Conservation (phyloP, 2,329 filamentous ascomycete species). For the Colletotrichum brevisporum region DNA sequence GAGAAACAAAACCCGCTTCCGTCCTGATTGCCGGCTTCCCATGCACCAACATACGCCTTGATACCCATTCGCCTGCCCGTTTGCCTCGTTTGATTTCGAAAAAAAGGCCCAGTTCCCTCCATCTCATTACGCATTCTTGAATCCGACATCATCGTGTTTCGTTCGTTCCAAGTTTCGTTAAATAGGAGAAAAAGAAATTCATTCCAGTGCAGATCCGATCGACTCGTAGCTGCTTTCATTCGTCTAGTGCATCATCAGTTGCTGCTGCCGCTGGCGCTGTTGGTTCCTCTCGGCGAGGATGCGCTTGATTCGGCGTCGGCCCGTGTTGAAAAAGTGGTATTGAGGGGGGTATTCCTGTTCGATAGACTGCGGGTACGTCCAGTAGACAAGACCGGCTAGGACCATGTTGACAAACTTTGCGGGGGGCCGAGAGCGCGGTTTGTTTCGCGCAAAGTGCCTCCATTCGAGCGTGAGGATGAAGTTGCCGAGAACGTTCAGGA, state of each 20-base stretch:
- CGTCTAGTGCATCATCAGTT: conserved; percentile 33
- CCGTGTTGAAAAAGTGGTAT: conserved; percentile 38
- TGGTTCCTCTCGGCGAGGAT: conserved; percentile 37
- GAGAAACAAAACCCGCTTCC: conserved; percentile 1
- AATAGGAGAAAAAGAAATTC: not conserved
- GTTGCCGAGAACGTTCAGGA: conserved; percentile 57
- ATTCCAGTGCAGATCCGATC: not conserved
- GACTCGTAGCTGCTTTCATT: not conserved
- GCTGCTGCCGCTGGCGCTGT: conserved; percentile 31
- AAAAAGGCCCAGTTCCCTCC: not conserved
- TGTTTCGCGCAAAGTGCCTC: conserved; percentile 54
- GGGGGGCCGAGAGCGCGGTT: conserved; percentile 43
- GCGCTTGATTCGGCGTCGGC: conserved; percentile 35
- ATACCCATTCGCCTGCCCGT: not conserved
- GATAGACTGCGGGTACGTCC: conserved; percentile 57
- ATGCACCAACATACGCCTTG: not conserved
- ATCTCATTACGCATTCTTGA: not conserved
- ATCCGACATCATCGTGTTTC: not conserved
- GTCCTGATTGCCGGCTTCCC: not conserved
- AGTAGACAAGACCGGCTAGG: conserved; percentile 53
- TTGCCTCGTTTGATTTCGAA: not conserved
- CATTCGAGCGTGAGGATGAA: conserved; percentile 54
- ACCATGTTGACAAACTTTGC: conserved; percentile 44
- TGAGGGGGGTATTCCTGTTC: conserved; percentile 53
- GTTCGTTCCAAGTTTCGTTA: not conserved